A percentile compares a stretch with the other conserved stretches of the same genome.
Evolutionary conservation across 1,284 basidiomycete species (phyloP).

Genomic region (Trichosporon faecale): DNA sequence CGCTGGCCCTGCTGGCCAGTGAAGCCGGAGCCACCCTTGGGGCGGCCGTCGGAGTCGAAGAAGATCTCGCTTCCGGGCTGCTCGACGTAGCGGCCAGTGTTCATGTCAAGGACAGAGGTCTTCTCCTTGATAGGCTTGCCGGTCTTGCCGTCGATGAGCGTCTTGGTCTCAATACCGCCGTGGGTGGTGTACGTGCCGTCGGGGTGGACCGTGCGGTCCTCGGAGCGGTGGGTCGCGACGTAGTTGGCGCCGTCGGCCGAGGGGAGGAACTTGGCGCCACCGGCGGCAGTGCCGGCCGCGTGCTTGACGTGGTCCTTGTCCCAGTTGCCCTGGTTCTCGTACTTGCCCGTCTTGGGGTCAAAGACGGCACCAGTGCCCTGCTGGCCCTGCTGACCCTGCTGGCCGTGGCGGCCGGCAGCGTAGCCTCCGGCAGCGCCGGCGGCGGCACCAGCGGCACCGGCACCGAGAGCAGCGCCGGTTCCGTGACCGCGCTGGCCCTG

Average conservation of each 20-base stretch:
- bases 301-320: constrained; percentile 12
- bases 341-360: constrained; percentile 7
- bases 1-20: neutral
- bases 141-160: constrained; percentile 6
- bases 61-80: constrained; percentile 8
- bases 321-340: constrained; percentile 7
- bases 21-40: constrained; percentile 6
- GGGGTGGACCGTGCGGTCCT: constrained; percentile 7
- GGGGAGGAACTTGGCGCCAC: constrained; percentile 6
- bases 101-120: constrained; percentile 1
- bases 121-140: constrained; percentile 8
- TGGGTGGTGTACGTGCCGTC: constrained; percentile 9
- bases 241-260: constrained; percentile 9
- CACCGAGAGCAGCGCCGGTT: neutral
- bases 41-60: neutral
- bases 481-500: neutral
- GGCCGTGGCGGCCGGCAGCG: constrained; percentile 1
- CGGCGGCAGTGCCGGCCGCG: constrained; percentile 2
- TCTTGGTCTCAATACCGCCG: constrained; percentile 7
- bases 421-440: neutral
- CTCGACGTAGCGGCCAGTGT: constrained; percentile 3
- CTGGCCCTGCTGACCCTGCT: neutral
- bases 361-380: constrained; percentile 5
- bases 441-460: constrained; percentile 1
- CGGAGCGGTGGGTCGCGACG: constrained; percentile 10